Conservation (phyloP, 108 stramenopile species). For the Nitzschia sp. region DNA sequence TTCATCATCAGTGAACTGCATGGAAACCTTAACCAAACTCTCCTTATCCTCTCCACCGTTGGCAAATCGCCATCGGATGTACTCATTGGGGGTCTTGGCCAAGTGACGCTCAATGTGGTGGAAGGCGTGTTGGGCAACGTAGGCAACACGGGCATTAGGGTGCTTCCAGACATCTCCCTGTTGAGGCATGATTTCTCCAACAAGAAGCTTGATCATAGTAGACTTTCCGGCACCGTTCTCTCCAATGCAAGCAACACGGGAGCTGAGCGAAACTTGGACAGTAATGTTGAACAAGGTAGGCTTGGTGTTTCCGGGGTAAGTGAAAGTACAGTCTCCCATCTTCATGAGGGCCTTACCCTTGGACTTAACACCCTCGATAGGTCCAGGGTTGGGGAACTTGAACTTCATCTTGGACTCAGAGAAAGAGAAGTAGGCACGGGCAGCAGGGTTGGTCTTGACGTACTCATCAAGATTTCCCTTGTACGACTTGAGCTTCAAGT, state of each 20-base stretch:
- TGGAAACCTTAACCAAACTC: constrained; percentile 92
- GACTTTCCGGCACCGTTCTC: constrained; percentile 99
- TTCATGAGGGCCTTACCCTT: constrained; percentile 99
- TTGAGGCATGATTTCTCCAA: constrained; percentile 96
- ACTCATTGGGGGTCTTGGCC: constrained; percentile 98
- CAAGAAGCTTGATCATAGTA: constrained; percentile 99
- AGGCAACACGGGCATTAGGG: constrained; percentile 98
- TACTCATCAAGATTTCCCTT: constrained; percentile 99
- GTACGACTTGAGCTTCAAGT: constrained; percentile 95
- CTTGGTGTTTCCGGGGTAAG: constrained; percentile 92
- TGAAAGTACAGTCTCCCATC: constrained; percentile 96
- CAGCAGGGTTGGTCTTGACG: constrained; percentile 94
- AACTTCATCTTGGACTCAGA: constrained; percentile 92
- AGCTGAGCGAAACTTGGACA: constrained; percentile 96
- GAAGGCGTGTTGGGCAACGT: constrained; percentile 99
- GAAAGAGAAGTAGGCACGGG: constrained; percentile 96
- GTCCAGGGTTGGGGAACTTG: constrained; percentile 95
- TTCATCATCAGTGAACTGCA: constrained; percentile 96
- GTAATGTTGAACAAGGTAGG: constrained; percentile 95
- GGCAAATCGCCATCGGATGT: constrained; percentile 99
- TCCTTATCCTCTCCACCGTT: constrained; percentile 99
- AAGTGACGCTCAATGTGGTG: constrained; percentile 99
- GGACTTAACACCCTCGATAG: constrained; percentile 98
- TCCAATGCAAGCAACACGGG: constrained; percentile 98
- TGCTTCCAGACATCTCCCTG: constrained; percentile 98